phyloP scores from a whole-genome alignment of 78 protist species.

The Dictyostelium firmibasis region DNA sequence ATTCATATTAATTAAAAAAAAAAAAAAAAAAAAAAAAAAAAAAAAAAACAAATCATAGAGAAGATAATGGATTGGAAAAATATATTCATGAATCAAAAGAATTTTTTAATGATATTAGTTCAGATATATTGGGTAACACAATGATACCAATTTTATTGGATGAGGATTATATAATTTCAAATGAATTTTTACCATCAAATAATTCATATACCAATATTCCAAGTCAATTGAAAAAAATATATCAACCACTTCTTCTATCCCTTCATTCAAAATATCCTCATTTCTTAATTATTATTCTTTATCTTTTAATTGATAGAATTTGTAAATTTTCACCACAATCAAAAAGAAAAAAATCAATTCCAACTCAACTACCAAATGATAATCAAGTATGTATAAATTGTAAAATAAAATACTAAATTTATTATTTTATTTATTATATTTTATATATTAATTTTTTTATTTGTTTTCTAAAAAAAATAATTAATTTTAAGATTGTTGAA shows the following conservation, averaged over 20 bases:
- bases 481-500: neutral
- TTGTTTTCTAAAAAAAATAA: no score
- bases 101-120: slow-evolving; percentile 1
- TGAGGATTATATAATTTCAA: neutral
- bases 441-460: no score
- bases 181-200: neutral
- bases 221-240: neutral
- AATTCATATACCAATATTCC: neutral
- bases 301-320: slow-evolving; percentile 17
- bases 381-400: neutral
- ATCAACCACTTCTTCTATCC: neutral
- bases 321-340: neutral
- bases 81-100: neutral
- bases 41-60: neutral
- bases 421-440: no score
- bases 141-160: neutral
- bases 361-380: neutral
- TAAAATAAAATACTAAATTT: no score
- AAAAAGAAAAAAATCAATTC: neutral
- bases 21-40: neutral
- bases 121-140: neutral
- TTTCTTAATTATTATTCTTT: slow-evolving; percentile 17
- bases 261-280: slow-evolving; percentile 17
- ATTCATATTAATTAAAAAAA: no score
- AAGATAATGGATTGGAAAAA: neutral